Percentiles rank a stretch among this genome's conserved stretches.
Conservation (phyloP, 2,329 filamentous ascomycete genomes). For the Fusarium guadeloupense region DNA sequence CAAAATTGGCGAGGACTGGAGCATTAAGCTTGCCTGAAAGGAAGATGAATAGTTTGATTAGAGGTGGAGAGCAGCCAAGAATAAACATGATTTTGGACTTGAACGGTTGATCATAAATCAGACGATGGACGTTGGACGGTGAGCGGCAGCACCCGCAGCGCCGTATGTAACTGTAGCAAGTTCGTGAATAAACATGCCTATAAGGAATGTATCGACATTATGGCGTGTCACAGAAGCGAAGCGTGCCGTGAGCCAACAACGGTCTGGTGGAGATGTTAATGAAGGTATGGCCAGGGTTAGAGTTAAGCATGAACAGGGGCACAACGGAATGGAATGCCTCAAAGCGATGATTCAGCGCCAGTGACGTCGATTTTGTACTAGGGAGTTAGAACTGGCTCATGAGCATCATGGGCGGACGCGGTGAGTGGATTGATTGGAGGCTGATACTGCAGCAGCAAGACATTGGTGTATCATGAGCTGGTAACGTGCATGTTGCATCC, state of each 20-base stretch:
- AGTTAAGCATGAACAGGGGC: slow-evolving; percentile 23
- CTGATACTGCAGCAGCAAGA: no score
- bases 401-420: slow-evolving; percentile 4
- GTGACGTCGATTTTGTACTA: not conserved
- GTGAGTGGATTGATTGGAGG: not conserved
- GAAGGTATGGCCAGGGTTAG: slow-evolving; percentile 5
- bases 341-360: not conserved
- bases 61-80: slow-evolving; percentile 31
- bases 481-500: not conserved
- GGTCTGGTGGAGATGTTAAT: slow-evolving; percentile 13
- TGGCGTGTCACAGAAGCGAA: slow-evolving; percentile 21
- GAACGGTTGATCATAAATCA: not conserved
- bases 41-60: slow-evolving; percentile 25
- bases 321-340: not conserved
- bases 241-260: slow-evolving; percentile 5
- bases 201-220: slow-evolving; percentile 36
- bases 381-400: not conserved
- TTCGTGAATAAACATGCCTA: slow-evolving; percentile 2
- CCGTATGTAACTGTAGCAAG: not conserved
- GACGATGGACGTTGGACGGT: slow-evolving; percentile 1
- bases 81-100: slow-evolving; percentile 22
- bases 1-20: slow-evolving; percentile 65
- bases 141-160: slow-evolving; percentile 21
- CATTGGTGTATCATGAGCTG: slow-evolving; percentile 12
- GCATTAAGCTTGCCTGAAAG: slow-evolving; percentile 48